Conservation (phyloP, 169 alveolate genomes). For the Plasmodium billcollinsi region DNA sequence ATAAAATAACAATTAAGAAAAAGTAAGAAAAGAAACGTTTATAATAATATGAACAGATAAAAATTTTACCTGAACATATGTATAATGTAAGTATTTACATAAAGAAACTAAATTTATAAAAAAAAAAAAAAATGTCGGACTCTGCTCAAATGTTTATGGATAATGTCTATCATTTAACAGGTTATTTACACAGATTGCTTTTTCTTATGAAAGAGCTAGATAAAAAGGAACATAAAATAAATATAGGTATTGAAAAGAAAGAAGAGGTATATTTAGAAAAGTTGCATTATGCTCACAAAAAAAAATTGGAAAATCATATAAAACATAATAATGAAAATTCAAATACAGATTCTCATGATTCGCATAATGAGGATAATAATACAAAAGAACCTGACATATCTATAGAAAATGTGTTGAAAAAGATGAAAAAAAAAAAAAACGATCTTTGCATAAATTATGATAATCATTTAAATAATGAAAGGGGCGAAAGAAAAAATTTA, state of each 20-base stretch:
- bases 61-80: not conserved
- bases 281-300: conserved; percentile 9
- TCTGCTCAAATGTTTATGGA: conserved; percentile 74
- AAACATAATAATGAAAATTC: conserved; percentile 5
- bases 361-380: no score
- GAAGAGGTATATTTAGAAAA: conserved; percentile 57
- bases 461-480: not conserved
- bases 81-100: not conserved
- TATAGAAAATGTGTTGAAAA: not conserved
- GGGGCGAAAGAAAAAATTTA: no score
- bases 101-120: not conserved
- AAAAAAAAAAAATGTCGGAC: conserved; percentile 41
- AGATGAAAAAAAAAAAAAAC: not conserved
- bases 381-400: not conserved
- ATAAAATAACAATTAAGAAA: no score
- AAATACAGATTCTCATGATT: not conserved
- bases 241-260: conserved; percentile 28
- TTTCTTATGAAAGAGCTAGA: conserved; percentile 67
- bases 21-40: no score
- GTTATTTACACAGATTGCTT: conserved; percentile 64
- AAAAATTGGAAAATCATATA: conserved; percentile 3
- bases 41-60: no score
- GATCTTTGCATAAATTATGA: not conserved
- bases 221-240: conserved; percentile 29
- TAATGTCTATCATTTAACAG: conserved; percentile 54